Base-by-base conservation (phyloP, 23 red algal species). In the Cyanidioschyzon merolae region DNA sequence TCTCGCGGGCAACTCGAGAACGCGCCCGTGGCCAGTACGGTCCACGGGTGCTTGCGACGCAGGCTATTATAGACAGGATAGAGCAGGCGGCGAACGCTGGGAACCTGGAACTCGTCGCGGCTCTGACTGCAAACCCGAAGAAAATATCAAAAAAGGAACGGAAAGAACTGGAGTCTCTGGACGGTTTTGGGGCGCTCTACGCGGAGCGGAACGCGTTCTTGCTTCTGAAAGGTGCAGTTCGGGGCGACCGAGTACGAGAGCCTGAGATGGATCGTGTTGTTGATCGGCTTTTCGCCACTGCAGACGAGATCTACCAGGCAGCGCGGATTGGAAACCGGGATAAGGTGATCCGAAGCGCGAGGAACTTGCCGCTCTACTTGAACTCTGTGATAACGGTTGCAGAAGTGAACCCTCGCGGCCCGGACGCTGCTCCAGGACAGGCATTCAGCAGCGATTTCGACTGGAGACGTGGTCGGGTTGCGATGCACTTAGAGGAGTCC, bases 201-300 rank as follows among this genome's bases (percentile, higher is more conserved):
- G 63, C 21, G 30, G 16, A 71, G n/a, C 7, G 30, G 63, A 25
- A 35, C 29, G 63, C 63, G 12, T 71, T 71, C 32, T 27, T 35
- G n/a, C 29, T 71, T 7, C 63, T 71, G 16, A 71, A 35, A 32
- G 32, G 32, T 35, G 63, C 63, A 7, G 63, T 71, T 25, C 63
- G 63, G 7, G 63, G 63, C 63, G 63, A 71, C n/a, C 21, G 63
- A 27, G 32, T 35, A 7, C 21, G 32, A 27, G 63, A 71, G 63
- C n/a, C 32, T 25, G 63, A 71, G 63, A 71, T 71, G 63, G 63
- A 71, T 3, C 63, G 63, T 3, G 63, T 71, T 35, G 63, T 71
- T 35, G 63, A 71, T 3, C 63, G 63, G 12, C 32, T 71, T 32
- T 71, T 27, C 29, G 32, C 63, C 16, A 35, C 63, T 3, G 63